Conservation (phyloP, 768 basidiomycete species). For the Rhizopogon rudus region DNA sequence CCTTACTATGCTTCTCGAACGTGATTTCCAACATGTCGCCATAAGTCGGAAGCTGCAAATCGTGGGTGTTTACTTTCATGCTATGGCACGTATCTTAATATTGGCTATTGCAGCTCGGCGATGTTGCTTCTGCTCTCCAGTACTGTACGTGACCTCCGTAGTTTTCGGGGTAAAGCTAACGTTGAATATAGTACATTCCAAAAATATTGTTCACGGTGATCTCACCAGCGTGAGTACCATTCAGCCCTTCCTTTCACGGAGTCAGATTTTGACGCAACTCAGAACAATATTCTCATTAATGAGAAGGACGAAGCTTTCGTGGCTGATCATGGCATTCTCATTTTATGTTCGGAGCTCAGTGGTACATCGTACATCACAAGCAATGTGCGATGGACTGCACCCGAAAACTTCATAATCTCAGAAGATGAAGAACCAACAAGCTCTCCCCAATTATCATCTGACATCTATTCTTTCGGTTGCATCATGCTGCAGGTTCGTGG, state of each 20-base stretch:
- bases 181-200: background rate
- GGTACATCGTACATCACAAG: conserved; percentile 11
- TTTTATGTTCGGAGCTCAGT: conserved; percentile 29
- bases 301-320: conserved; percentile 32
- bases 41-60: conserved; percentile 8
- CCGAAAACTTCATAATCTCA: conserved; percentile 9
- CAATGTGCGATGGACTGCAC: conserved; percentile 37
- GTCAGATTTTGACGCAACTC: background rate
- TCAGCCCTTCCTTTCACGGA: background rate
- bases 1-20: conserved; percentile 9
- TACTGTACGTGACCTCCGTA: background rate
- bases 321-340: conserved; percentile 40
- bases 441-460: conserved; percentile 5
- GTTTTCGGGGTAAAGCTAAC: background rate
- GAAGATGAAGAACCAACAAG: background rate
- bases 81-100: no score
- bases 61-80: conserved; percentile 3
- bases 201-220: background rate
- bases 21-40: background rate
- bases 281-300: conserved; percentile 26
- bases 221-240: conserved; percentile 1
- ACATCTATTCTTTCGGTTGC: conserved; percentile 31
- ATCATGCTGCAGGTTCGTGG: conserved; percentile 27
- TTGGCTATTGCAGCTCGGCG: background rate
- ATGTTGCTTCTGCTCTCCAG: background rate